Percentiles rank a stretch among this genome's conserved stretches.
Evolutionary conservation across 1,284 basidiomycete species (phyloP).

Genomic region (Ganoderma leucocontextum): DNA sequence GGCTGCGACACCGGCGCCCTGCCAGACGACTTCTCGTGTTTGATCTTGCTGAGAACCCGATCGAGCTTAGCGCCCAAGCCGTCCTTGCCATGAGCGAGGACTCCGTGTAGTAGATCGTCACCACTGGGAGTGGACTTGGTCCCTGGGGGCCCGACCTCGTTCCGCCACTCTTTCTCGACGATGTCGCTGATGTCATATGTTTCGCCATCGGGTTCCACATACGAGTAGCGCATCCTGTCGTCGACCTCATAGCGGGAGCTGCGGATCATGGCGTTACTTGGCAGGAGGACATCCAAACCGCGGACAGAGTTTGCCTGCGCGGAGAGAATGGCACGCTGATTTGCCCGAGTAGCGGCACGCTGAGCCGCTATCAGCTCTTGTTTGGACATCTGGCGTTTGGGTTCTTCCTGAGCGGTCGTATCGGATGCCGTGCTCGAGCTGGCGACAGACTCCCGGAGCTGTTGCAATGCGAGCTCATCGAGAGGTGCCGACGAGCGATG

Average conservation of each 20-base stretch:
- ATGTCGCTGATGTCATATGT: constrained; percentile 93
- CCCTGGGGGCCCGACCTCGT: constrained; percentile 43
- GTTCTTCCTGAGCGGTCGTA: constrained; percentile 45
- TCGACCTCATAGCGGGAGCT: constrained; percentile 77
- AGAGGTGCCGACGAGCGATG: constrained; percentile 74
- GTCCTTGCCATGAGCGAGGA: constrained; percentile 62
- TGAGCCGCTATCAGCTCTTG: constrained; percentile 95
- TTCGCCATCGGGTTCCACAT: constrained; percentile 87
- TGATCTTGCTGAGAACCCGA: constrained; percentile 81
- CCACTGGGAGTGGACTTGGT: constrained; percentile 46
- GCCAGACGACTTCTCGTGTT: constrained; percentile 52
- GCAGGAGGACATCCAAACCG: constrained; percentile 87
- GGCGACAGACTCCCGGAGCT: constrained; percentile 69
- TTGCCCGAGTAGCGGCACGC: constrained; percentile 83
- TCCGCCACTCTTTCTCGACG: constrained; percentile 85
- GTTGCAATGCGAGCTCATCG: constrained; percentile 78
- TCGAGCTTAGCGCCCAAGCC: constrained; percentile 79
- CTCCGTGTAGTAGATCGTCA: constrained; percentile 71
- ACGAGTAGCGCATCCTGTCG: constrained; percentile 89
- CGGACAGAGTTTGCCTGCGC: constrained; percentile 85
- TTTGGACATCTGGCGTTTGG: constrained; percentile 62
- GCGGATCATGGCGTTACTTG: constrained; percentile 86
- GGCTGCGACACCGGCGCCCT: constrained; percentile 34
- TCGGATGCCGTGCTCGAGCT: constrained; percentile 56
- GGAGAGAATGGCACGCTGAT: constrained; percentile 86